Base-by-base conservation (phyloP, 805 yeast genomes). In the Lachancea sp. region DNA sequence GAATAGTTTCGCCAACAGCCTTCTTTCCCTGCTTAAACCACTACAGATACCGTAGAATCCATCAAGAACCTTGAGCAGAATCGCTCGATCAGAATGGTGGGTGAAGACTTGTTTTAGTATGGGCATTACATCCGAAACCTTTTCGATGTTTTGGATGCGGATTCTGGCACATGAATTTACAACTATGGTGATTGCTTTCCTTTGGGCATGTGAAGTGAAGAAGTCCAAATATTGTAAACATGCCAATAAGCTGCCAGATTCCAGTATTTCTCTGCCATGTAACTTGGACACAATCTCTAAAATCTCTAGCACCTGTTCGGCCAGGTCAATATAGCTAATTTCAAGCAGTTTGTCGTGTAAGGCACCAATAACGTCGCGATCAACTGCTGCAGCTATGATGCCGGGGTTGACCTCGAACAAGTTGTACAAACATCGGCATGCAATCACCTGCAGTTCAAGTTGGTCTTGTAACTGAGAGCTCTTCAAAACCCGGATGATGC, bases 221-320 rank as follows among this genome's bases (percentile, higher is more conserved):
- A 90, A 90, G 57, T 92, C 97, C 45, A 89, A 67, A 53, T 78
- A 85, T 52, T 75, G 76, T 33, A 92, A 60, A 46, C 85, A 80
- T 0, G 84, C 75, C 5, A 69, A 62, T 7, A 89, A 58, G 7
- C 88, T 81, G 28, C 82, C 80, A 41, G 76, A 72, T 16, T 68
- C 58, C 29, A 86, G 62, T 11, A 85, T 68, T 21, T 67, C 71
- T 30, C 62, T 56, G 2, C 80, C 75, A 17, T 72, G 65, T 22
- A 70, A 70, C 43, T 79, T 64, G 1, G 88, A 77, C 12, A 83
- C 75, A 58, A 75, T 68, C 54, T 81, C 89, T 34, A 83, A 63
- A 0, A 89, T 78, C 53, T 81, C 89, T 29, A 88, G 63, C 0
- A 88, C 87, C 61, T 89, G 96, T 56, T 90, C 98, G 0, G 96